Evolutionary conservation across 1,284 basidiomycete genomes (phyloP).

Genomic region (Somion occarium): DNA sequence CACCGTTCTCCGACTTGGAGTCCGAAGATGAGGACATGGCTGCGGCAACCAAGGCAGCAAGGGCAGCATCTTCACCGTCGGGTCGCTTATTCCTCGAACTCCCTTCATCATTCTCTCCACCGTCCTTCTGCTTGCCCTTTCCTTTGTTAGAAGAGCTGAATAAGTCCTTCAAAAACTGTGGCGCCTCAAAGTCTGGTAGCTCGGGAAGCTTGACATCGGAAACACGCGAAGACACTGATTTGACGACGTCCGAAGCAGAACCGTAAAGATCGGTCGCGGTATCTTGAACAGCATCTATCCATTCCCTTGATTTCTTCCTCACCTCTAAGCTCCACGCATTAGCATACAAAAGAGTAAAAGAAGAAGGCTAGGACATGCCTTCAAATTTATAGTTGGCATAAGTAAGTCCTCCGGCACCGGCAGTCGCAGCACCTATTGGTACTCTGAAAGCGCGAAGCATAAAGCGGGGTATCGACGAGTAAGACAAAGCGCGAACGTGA

Average conservation of each 20-base stretch:
- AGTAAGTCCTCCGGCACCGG: constrained; percentile 85
- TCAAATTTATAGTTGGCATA: constrained; percentile 95
- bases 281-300: constrained; percentile 63
- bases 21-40: constrained; percentile 72
- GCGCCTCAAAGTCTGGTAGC: constrained; percentile 65
- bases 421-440: constrained; percentile 79
- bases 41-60: constrained; percentile 72
- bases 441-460: constrained; percentile 81
- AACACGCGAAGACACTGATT: constrained; percentile 50
- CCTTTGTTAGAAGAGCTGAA: constrained; percentile 41
- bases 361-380: constrained; percentile 65
- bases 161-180: constrained; percentile 69
- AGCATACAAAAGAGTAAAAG: background rate
- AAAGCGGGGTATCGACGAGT: constrained; percentile 78
- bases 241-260: constrained; percentile 61
- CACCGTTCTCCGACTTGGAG: constrained; percentile 38
- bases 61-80: constrained; percentile 50
- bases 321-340: constrained; percentile 44
- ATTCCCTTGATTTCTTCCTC: constrained; percentile 59
- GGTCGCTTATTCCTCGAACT: constrained; percentile 41
- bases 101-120: constrained; percentile 24
- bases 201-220: constrained; percentile 59
- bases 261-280: constrained; percentile 63
- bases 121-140: constrained; percentile 20
- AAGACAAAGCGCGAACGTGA: constrained; percentile 76